Conservation (phyloP, 139 green algal species). For the Yamagishiella unicocca region DNA sequence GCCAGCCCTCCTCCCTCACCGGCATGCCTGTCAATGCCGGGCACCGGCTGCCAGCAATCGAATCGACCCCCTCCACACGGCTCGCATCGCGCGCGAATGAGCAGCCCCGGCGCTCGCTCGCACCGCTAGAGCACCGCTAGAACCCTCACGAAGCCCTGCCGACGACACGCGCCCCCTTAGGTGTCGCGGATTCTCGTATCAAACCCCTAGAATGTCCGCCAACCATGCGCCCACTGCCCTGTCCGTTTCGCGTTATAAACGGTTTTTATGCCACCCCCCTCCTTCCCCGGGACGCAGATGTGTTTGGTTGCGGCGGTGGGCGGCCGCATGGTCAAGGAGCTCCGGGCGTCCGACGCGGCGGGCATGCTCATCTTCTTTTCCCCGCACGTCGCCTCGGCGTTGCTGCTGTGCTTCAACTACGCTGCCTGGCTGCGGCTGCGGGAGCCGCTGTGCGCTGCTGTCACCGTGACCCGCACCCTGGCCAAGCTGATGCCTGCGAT, state of each 20-base stretch:
- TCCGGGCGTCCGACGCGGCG: neutral
- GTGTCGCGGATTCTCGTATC: too few species aligned
- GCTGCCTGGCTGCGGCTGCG: constrained; percentile 1
- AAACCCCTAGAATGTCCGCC: too few species aligned
- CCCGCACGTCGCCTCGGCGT: neutral
- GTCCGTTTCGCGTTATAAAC: too few species aligned
- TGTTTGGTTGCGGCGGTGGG: neutral
- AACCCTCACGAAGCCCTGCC: neutral
- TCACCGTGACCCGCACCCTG: neutral
- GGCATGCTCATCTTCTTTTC: constrained; percentile 29
- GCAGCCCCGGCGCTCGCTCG: too few species aligned
- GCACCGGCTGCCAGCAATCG: neutral
- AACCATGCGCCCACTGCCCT: too few species aligned
- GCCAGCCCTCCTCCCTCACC: too few species aligned
- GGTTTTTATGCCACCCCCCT: too few species aligned
- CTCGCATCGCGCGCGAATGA: too few species aligned
- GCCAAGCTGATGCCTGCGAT: constrained; percentile 30
- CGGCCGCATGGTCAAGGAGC: constrained; percentile 42
- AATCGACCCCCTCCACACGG: too few species aligned
- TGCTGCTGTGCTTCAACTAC: constrained; percentile 17
- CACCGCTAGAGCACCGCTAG: too few species aligned
- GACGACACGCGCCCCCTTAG: neutral
- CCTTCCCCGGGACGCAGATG: neutral
- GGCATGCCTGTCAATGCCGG: neutral
- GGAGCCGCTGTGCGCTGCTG: neutral